Conservation (phyloP, 2,329 filamentous ascomycete genomes). For the Fusarium acutatum region DNA sequence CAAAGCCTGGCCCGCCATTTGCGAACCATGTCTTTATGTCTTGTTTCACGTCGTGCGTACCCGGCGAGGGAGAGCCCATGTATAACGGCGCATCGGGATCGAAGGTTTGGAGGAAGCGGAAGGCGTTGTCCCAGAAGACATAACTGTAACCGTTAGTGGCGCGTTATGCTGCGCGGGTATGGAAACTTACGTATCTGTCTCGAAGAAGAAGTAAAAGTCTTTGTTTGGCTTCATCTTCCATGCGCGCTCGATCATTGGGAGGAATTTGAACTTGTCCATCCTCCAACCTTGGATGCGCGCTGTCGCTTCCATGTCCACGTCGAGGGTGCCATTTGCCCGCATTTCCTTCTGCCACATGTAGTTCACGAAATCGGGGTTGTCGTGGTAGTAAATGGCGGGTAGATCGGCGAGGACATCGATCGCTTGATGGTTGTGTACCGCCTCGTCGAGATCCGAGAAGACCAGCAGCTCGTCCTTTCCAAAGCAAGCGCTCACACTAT, state of each 20-base stretch:
- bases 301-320: slow-evolving; percentile 41
- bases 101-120: slow-evolving; percentile 59
- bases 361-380: slow-evolving; percentile 49
- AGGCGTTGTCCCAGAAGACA: slow-evolving; percentile 52
- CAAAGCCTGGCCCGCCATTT: slow-evolving; percentile 59
- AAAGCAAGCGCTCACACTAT: slow-evolving; percentile 62
- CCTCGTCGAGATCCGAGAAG: slow-evolving; percentile 60
- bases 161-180: not conserved
- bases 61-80: slow-evolving; percentile 58
- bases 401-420: slow-evolving; percentile 58
- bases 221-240: slow-evolving; percentile 57
- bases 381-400: slow-evolving; percentile 50
- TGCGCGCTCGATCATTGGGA: slow-evolving; percentile 62
- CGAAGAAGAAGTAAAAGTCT: slow-evolving; percentile 65
- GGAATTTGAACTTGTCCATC: slow-evolving; percentile 66
- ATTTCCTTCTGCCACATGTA: slow-evolving; percentile 53
- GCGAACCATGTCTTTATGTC: slow-evolving; percentile 54
- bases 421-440: slow-evolving; percentile 52
- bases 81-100: slow-evolving; percentile 56
- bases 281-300: slow-evolving; percentile 56
- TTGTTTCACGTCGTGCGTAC: slow-evolving; percentile 43
- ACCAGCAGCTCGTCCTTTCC: slow-evolving; percentile 52
- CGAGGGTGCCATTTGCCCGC: slow-evolving; percentile 46
- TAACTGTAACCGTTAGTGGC: slow-evolving; percentile 30
- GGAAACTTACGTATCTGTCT: slow-evolving; percentile 60